Base-by-base conservation (phyloP, 805 yeast genomes). In the Metschnikowia henanensis region DNA sequence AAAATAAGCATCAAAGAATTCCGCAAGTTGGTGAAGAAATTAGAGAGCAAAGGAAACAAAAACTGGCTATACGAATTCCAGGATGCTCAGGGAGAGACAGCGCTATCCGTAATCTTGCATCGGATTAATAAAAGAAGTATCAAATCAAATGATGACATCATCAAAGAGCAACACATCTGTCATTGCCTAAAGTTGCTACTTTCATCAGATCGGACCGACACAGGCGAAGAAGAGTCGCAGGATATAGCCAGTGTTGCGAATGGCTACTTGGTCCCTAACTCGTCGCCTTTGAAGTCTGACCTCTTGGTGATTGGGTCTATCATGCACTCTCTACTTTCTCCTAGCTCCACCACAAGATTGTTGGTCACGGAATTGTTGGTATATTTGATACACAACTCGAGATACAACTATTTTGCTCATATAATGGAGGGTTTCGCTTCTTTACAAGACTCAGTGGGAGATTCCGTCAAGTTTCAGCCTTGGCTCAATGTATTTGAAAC, bases 11-110 rank as follows among this genome's bases (percentile, higher is more conserved):
- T 60, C 8, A 66, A 59, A 36, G 74, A 68, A 22, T 69, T 58
- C 39, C 62, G 59, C 35, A 64, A 59, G 33, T 53, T 72, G 33
- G 67, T 65, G 29, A 70, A 66, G 48, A 62, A 59, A 45, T 52
- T 72, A 19, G 46, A 60, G 8, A 32, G 44, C n/a, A 62, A 59
- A 35, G 46, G 56, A 6, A 53, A 58, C 12, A 36, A 45, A 9
- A 39, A 41, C 13, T 71, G 75, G 74, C 53, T 62, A 4, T 55
- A 52, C 30, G 51, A 47, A 4, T 71, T 72, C 48, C 54, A 58
- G n/a, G 61, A 59, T n/a, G 65, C 67, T 1, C 75, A 71, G 50
- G 76, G 76, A 16, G 75, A 71, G 43, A 61, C 70, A 3, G 75
- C 75, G 0, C 58, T 71, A 10, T 61, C 73, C 0, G 73, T 67